Evolutionary conservation across 371 early-diverging fungal genomes (phyloP), one percentile per base, ranked within the genome.

Genomic region (Mortierella sp.): DNA sequence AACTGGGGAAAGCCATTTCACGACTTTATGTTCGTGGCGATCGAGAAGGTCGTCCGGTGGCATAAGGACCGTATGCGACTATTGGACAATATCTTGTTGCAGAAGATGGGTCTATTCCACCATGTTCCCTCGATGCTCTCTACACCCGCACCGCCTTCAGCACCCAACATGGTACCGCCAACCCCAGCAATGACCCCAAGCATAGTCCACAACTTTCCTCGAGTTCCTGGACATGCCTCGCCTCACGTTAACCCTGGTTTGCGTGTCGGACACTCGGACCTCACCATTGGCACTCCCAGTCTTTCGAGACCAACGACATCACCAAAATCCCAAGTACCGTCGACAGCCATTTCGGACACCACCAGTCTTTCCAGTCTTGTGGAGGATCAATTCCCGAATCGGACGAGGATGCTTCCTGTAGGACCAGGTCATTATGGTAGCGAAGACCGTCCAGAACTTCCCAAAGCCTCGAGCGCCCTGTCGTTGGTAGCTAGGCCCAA

Each of bases 51-150:
- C 13, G 72, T 83, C 38, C 64, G 65, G 38, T 83, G 88, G 69
- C 88, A 89, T 59, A 82, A 81, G 52, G 72, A 82, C 34, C 83
- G 90, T 28, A 83, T 81, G 54, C 69, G 82, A 56, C 65, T 84
- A 0, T 58, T 90, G 0, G 82, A 84, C 52, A 88, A 85, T 47
- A 86, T 91, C 24, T 46, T 91, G 8, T 81, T 88, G 54, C 91
- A 91, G 64, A 91, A 91, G 53, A 81, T 91, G 82, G 91, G 91
- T 3, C 76, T 90, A 4, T 91, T 91, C 61, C 83, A 87, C 49
- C 89, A 90, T 58, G 72, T 83, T 0, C 78, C 71, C 4, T 63
- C 71, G 54, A 83, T 39, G 64, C 64, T 49, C 43, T 83, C 41
- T 50, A 21, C 39, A 0, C 39, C 61, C 10, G 19, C 54, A 2